Evolutionary conservation across 805 yeast genomes (phyloP), one percentile per base, ranked within the genome.

Genomic region (Candida nemodendra): DNA sequence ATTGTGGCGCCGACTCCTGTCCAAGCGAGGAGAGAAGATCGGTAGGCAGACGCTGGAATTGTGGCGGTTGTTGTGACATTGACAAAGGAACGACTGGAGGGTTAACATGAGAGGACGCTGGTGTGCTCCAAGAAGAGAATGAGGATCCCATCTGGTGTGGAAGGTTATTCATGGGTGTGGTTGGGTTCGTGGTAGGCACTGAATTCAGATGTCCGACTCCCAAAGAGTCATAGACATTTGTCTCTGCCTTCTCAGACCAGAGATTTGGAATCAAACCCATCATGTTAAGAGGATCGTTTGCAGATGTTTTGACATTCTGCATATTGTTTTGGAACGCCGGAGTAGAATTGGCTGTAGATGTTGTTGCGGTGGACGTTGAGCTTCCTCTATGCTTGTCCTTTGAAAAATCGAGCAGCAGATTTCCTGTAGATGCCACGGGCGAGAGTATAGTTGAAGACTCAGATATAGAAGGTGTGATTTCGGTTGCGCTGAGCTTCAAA

Each of bases 211-310:
- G 15, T 12, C 23, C 13, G 23, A 34, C 32, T 23, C 38, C 25
- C 17, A 14, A 12, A 9, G 17, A 22, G 3, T 25, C 30, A 6
- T 11, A 11, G 9, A 8, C 9, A 8, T 21, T 7, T 8, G 24
- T 32, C 9, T 29, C 27, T 9, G 25, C 8, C 18, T 39, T 34
- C n/a, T 45, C 50, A 4, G 48, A 27, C 61, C 61, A 56, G 8
- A 56, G 31, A 27, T 51, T 48, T 9, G 61, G 61, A 21, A 56
- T 45, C 26, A 55, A 33, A 13, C 44, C 51, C 54, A 52, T 48
- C 56, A 52, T 50, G 14, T 40, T 43, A 12, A 45, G 18, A n/a
- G n/a, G n/a, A 4, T 42, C 16, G 26, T 45, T 41, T 18, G 8
- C 25, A 26, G 11, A 14, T 13, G 18, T 15, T 21, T 29, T 38